Base-by-base conservation (phyloP, 495 filamentous ascomycete genomes). In the Cercophora samala region DNA sequence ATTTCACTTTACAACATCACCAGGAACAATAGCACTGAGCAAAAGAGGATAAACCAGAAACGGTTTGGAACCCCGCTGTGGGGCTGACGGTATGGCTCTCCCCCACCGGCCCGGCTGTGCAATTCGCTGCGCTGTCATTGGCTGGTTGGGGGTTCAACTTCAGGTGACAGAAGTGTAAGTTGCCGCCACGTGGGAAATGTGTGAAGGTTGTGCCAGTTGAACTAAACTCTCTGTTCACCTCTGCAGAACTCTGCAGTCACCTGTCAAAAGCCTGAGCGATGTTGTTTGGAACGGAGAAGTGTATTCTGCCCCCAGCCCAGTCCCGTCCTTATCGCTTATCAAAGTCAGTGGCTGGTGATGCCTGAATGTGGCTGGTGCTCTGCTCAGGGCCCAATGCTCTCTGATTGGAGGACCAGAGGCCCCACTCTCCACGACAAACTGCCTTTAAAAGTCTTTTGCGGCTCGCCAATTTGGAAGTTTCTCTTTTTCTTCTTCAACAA, bases 401-500 rank as follows among this genome's bases (percentile, higher is more conserved):
- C 53, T 56, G n/a, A 56, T 56, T 56, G 60, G 25, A 13, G n/a
- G 29, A 11, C 0, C 2, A 13, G 3, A 11, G 6, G 6, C 25
- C 24, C 24, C 60, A 5, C 26, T 22, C 13, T 29, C 23, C 4
- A 24, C 26, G 15, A 58, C 37, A 64, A 25, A 51, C 23, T 59
- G 5, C 25, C 25, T 32, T 60, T 64, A 65, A 68, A 68, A 69
- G 18, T 21, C 53, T 66, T 19, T 29, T 13, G 53, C 8, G 54
- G 66, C 62, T 60, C 26, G 19, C n/a, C 53, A 56, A 56, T 56
- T 56, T 56, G 53, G 59, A 64, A 25, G 23, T 54, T 72, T 71
- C 58, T 68, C 66, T 67, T 75, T 75, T 74, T 73, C 66, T 75
- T 72, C 32, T 58, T 42, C 78, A 78, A 81, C 87, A 81, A 85